Percentiles rank a stretch among this genome's conserved stretches.
phyloP scores from a whole-genome alignment of 176 grass and related monocot genomes.

The Oryza punctata region DNA sequence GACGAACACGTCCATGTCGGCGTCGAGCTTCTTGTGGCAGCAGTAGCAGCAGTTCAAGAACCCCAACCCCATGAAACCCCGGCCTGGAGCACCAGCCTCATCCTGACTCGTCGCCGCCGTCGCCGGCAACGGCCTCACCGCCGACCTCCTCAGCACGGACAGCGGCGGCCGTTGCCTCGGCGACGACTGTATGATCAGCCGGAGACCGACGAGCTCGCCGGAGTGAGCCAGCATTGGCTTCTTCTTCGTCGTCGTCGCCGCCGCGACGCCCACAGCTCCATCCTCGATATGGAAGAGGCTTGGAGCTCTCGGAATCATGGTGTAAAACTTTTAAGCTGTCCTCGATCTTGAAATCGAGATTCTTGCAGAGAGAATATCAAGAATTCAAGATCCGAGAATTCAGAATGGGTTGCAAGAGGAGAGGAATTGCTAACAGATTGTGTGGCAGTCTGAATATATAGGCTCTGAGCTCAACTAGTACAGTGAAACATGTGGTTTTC shows the following conservation, averaged over 20 bases:
- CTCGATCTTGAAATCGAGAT: background rate
- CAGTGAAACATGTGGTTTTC: background rate
- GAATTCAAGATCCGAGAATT: too few relatives aligned
- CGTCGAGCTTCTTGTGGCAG: constrained; percentile 58
- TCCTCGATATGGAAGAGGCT: constrained; percentile 46
- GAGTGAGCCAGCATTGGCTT: background rate
- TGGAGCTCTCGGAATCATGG: constrained; percentile 34
- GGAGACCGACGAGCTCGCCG: constrained; percentile 56
- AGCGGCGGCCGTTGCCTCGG: background rate
- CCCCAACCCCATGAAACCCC: constrained; percentile 9
- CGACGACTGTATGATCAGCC: constrained; percentile 62
- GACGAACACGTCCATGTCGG: constrained; percentile 72
- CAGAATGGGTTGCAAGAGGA: background rate
- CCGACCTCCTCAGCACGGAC: constrained; percentile 46
- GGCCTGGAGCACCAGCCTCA: background rate
- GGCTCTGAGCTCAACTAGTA: background rate
- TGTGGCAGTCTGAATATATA: constrained; percentile 27
- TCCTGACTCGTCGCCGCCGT: background rate
- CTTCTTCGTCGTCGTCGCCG: too few relatives aligned
- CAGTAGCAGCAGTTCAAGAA: constrained; percentile 70
- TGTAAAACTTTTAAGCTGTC: too few relatives aligned
- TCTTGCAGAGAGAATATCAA: background rate
- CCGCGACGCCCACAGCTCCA: background rate
- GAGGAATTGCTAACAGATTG: background rate
- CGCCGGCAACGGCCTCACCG: background rate